Evolutionary conservation across 2,329 filamentous ascomycete genomes (phyloP).

Genomic region (Colletotrichum cereale): DNA sequence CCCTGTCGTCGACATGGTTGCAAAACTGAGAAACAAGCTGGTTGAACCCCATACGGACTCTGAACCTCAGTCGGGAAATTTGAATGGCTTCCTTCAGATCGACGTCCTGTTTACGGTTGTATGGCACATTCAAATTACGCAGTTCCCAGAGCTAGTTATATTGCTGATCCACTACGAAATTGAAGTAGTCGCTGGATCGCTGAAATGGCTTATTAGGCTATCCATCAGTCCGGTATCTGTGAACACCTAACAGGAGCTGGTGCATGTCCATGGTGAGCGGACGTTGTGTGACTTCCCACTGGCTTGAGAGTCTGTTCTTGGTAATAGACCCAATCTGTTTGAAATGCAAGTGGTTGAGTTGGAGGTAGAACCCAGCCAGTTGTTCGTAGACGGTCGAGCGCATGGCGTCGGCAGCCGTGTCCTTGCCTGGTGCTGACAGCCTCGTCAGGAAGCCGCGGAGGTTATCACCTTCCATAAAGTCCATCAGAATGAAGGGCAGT

Average conservation of each 20-base stretch:
- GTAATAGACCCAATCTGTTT: neutral
- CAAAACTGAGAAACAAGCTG: conserved; percentile 49
- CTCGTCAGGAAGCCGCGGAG: neutral
- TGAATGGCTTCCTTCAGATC: conserved; percentile 6
- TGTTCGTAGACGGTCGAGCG: neutral
- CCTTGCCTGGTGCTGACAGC: neutral
- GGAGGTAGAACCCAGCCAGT: neutral
- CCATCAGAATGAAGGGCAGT: neutral
- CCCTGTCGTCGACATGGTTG: conserved; percentile 42
- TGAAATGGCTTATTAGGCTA: neutral
- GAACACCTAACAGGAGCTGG: neutral
- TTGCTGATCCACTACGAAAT: neutral
- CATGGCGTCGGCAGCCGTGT: neutral
- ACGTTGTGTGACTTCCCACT: neutral
- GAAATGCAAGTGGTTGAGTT: neutral
- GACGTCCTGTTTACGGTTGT: neutral
- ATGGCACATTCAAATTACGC: neutral
- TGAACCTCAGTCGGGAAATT: conserved; percentile 47
- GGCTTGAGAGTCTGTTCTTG: neutral
- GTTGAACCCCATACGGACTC: conserved; percentile 49
- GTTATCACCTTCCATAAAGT: neutral
- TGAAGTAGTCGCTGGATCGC: neutral
- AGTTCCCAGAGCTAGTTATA: neutral
- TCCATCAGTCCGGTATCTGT: neutral
- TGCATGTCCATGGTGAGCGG: neutral